Evolutionary conservation across 257 asterid genomes (phyloP), one percentile per base, ranked within the genome.

Genomic region (Jaltomata sinuosa): DNA sequence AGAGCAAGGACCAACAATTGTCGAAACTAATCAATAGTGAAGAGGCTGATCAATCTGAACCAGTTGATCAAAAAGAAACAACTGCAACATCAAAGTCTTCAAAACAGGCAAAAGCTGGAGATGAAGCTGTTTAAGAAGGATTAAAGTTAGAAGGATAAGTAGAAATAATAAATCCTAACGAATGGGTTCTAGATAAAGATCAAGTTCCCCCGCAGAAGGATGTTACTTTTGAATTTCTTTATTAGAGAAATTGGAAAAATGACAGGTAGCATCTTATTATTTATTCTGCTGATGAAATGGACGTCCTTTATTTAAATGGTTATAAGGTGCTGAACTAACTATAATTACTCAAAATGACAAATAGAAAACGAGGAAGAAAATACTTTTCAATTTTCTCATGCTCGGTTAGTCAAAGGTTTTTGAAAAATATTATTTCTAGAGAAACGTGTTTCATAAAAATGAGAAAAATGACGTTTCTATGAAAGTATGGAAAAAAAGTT

Each of bases 1-100:
- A 86, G 88, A 87, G 84, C 45, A 88, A 84, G 42, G 95, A 90
- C 71, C 83, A 85, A 42, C 83, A 29, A 12, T 29, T 34, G 34
- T 45, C 67, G 9, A 68, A 25, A 11, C 57, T 67, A 2, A 27
- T 67, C 21, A 53, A 8, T 21, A 40, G 7, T 45, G 50, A 25
- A 18, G 74, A 31, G 57, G 27, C 40, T 67, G 27, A 16, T 68
- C 78, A 68, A 76, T 49, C 42, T 4, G 61, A 76, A 76, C 55
- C 6, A 15, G 61, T 47, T 47, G 61, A 45, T 25, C 34, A 15
- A 45, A 47, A 47, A 25, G 61, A 76, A 49, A 16, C 16, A 27
- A 6, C 45, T 31, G 45, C 25, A 67, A 18, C 25, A 21, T 16
- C 74, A 29, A 27, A 47, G 27, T 47, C 42, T 27, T 76, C 38